These are phyloP conservation scores for Amanita phalloides DNA, from an alignment of 768 basidiomycete genomes.

Conservation along the genomic window DNA sequence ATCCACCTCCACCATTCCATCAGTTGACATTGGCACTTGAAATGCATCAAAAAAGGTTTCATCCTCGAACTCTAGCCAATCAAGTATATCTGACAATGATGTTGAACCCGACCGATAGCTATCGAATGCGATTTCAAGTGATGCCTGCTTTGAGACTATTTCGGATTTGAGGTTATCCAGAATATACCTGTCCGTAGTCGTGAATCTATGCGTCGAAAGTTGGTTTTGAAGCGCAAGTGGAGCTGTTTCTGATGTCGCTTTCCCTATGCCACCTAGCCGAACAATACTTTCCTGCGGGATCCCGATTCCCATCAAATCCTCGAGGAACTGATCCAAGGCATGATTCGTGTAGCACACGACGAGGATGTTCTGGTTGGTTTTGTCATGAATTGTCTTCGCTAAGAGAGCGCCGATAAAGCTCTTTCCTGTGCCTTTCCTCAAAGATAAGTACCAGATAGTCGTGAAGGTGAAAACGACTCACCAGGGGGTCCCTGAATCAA, in stretches of 20 bases:
- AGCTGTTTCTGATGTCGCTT: slow-evolving; percentile 37
- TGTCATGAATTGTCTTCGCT: slow-evolving; percentile 46
- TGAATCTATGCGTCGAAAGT: slow-evolving; percentile 12
- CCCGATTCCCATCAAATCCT: slow-evolving; percentile 49
- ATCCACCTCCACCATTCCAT: slow-evolving; percentile 38
- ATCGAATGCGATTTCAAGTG: slow-evolving; percentile 20
- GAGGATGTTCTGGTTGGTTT: slow-evolving; percentile 38
- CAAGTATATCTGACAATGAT: slow-evolving; percentile 22
- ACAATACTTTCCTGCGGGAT: slow-evolving; percentile 40
- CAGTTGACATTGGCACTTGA: slow-evolving; percentile 23
- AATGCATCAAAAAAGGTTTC: slow-evolving; percentile 35
- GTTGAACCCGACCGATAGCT: slow-evolving; percentile 15
- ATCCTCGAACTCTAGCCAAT: slow-evolving; percentile 42
- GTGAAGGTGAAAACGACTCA: slow-evolving; percentile 16
- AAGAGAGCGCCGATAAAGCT: slow-evolving; percentile 63
- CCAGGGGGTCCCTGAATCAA: slow-evolving; percentile 68
- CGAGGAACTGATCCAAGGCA: slow-evolving; percentile 61
- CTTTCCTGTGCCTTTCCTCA: slow-evolving; percentile 55
- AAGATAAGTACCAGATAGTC: background rate
- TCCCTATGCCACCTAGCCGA: slow-evolving; percentile 44
- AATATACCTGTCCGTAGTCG: slow-evolving; percentile 24
- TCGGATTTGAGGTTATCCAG: slow-evolving; percentile 29
- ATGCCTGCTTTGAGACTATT: slow-evolving; percentile 5
- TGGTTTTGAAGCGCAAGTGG: slow-evolving; percentile 34
- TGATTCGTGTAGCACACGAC: slow-evolving; percentile 72